Conservation (phyloP, 257 asterid species). For the Fraxinus pennsylvanica region DNA sequence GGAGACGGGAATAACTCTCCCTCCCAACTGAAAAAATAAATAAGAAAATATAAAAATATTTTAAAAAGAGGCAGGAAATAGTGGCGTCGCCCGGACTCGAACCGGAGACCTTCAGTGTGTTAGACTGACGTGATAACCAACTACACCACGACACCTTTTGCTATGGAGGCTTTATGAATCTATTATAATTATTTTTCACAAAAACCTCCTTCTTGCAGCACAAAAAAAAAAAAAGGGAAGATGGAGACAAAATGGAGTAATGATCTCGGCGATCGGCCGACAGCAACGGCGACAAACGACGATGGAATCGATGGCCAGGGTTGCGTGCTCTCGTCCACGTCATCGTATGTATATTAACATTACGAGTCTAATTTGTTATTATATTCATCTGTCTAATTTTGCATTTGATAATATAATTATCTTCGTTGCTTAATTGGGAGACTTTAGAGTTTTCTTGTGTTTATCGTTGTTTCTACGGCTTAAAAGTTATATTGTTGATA, state of each 20-base stretch:
- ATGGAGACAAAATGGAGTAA: conserved; percentile 36
- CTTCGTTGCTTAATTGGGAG: not conserved
- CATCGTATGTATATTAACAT: conserved; percentile 34
- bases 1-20: not conserved
- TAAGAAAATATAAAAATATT: no score
- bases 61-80: no score
- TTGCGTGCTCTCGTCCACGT: conserved; percentile 63
- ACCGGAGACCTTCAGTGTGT: conserved; percentile 99
- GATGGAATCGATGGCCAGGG: conserved; percentile 91
- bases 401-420: no score
- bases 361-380: no score
- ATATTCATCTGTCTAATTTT: no score
- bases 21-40: not conserved
- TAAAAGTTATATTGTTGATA: not conserved
- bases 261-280: conserved; percentile 42
- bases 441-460: not conserved
- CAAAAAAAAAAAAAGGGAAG: not conserved
- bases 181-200: no score
- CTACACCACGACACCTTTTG: conserved; percentile 85
- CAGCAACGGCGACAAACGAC: conserved; percentile 87
- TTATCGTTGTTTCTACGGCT: not conserved
- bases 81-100: conserved; percentile 55
- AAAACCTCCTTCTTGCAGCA: no score
- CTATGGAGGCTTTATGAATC: no score
- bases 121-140: conserved; percentile 99